Conservation (phyloP, 2,329 filamentous ascomycete genomes). For the Podosphaera fusca region DNA sequence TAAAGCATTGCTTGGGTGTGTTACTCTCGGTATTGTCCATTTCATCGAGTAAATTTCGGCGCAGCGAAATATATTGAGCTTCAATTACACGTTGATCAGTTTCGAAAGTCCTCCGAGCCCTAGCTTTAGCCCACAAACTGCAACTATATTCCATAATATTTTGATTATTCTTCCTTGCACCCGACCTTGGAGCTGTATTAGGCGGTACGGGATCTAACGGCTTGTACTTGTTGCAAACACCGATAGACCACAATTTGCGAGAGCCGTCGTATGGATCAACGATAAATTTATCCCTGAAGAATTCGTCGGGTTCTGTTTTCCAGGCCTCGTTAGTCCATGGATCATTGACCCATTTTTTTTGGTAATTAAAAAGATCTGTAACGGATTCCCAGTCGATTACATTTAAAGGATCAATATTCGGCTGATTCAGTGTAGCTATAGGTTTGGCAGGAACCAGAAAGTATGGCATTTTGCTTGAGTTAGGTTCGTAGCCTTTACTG, state of each 20-base stretch:
- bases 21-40: conserved; percentile 27
- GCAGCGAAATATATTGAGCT: conserved; percentile 48
- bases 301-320: conserved; percentile 19
- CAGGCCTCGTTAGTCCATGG: conserved; percentile 14
- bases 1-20: conserved; percentile 28
- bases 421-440: conserved; percentile 1
- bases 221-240: conserved; percentile 32
- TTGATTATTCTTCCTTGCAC: conserved; percentile 20
- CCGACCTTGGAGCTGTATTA: conserved; percentile 25
- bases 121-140: conserved; percentile 45
- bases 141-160: conserved; percentile 69
- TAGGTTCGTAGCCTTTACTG: conserved; percentile 57
- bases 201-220: conserved; percentile 42
- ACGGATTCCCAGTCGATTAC: conserved; percentile 42
- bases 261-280: conserved; percentile 37
- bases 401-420: conserved; percentile 4
- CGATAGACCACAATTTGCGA: conserved; percentile 33
- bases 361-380: conserved; percentile 16
- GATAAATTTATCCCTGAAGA: conserved; percentile 30
- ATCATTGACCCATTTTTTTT: conserved; percentile 18
- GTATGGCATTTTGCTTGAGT: conserved; percentile 47
- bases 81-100: conserved; percentile 61
- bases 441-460: conserved; percentile 44
- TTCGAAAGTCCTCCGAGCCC: conserved; percentile 28
- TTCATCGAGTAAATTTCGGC: conserved; percentile 66